Percentiles rank a stretch among this genome's conserved stretches.
Conservation (phyloP, 768 basidiomycete genomes). For the Brasilioporus rufonigricans region DNA sequence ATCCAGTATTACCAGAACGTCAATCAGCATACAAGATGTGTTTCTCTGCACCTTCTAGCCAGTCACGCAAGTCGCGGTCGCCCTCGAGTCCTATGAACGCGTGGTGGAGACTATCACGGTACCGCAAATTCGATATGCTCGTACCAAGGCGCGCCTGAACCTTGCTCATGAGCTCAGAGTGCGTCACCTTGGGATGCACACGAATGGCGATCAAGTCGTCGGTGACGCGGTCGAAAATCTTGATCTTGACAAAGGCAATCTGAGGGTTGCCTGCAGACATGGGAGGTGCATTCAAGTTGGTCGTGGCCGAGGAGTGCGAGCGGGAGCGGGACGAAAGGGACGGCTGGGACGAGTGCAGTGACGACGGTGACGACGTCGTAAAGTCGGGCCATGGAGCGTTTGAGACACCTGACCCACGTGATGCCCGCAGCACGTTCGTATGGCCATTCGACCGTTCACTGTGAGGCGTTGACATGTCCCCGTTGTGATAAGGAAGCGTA, state of each 20-base stretch:
- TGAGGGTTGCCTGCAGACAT: conserved; percentile 78
- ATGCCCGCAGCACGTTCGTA: conserved; percentile 23
- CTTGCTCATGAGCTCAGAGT: conserved; percentile 86
- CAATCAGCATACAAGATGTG: conserved; percentile 80
- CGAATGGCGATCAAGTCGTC: conserved; percentile 97
- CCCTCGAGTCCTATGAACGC: conserved; percentile 59
- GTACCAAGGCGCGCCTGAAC: conserved; percentile 83
- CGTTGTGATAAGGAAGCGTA: conserved; percentile 19
- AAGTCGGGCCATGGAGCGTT: conserved; percentile 29
- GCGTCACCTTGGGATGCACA: conserved; percentile 89
- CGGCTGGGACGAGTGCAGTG: conserved; percentile 51
- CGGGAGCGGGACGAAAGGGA: conserved; percentile 52
- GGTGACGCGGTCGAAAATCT: conserved; percentile 90
- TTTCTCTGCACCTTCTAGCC: conserved; percentile 80
- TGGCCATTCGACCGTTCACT: conserved; percentile 32
- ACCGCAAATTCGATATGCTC: conserved; percentile 67
- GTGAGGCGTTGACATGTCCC: conserved; percentile 31
- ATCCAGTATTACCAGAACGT: conserved; percentile 14
- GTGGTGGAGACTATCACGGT: conserved; percentile 69
- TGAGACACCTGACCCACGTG: conserved; percentile 30
- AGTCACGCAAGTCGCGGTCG: conserved; percentile 63
- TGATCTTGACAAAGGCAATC: conserved; percentile 95
- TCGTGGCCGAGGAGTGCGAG: conserved; percentile 52
- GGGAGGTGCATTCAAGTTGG: conserved; percentile 59
- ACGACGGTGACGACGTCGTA: conserved; percentile 44